Percentiles rank a stretch among this genome's conserved stretches.
These are phyloP conservation scores for Globisporangium barbulae DNA, from an alignment of 352 stramenopile species.

Conservation along the genomic window DNA sequence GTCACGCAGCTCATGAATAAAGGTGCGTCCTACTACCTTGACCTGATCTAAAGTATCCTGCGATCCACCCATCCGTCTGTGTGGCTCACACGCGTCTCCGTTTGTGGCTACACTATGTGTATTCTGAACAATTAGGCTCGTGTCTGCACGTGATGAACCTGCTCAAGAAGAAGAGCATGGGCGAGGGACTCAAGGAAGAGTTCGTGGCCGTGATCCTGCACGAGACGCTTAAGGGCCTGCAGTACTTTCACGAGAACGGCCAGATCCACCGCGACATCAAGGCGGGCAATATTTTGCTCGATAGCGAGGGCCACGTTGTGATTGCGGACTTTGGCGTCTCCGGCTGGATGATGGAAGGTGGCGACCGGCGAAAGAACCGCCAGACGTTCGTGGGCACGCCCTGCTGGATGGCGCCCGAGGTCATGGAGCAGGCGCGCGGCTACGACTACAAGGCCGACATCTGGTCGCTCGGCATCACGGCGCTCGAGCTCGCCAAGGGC, in stretches of 20 bases:
- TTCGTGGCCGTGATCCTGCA: conserved; percentile 98
- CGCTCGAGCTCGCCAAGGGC: conserved; percentile 97
- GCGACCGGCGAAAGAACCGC: conserved; percentile 91
- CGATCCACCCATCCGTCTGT: background rate
- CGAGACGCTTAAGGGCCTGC: conserved; percentile 95
- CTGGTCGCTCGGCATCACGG: conserved; percentile 99
- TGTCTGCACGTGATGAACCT: conserved; percentile 97
- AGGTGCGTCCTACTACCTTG: conserved; percentile 27
- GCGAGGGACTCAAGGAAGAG: conserved; percentile 90
- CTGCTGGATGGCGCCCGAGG: conserved; percentile 95
- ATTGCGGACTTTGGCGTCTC: conserved; percentile 99
- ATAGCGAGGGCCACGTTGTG: conserved; percentile 92
- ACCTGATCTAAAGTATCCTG: background rate
- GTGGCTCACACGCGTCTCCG: background rate
- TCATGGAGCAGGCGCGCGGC: conserved; percentile 90
- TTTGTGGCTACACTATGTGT: background rate
- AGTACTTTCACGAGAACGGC: conserved; percentile 99
- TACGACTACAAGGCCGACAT: conserved; percentile 98
- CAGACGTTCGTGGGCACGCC: conserved; percentile 98
- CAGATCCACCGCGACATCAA: conserved; percentile 99
- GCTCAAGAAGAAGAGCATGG: conserved; percentile 88
- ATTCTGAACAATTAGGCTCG: conserved; percentile 53
- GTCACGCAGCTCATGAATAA: conserved; percentile 99
- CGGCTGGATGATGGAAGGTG: conserved; percentile 96
- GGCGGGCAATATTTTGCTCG: conserved; percentile 96